These are phyloP conservation scores for Globisporangium iwayamae DNA, from an alignment of 352 stramenopile species.

Conservation along the genomic window DNA sequence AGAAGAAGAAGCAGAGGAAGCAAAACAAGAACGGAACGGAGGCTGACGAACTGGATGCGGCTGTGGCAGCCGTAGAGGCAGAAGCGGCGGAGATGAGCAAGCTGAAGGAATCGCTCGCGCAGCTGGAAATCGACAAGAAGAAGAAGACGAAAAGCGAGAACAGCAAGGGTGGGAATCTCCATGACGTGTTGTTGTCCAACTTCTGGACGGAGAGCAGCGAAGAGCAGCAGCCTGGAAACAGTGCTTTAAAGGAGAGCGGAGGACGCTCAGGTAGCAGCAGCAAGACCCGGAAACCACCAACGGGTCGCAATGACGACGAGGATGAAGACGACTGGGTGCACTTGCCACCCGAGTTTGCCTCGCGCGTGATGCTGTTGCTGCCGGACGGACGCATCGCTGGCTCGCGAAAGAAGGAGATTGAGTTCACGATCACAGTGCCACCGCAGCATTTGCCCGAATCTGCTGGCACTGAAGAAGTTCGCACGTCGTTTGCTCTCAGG, in stretches of 20 bases:
- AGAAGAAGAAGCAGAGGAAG: constrained; percentile 95
- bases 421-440: constrained; percentile 55
- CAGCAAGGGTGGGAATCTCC: neutral
- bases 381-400: constrained; percentile 49
- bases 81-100: neutral
- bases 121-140: constrained; percentile 7
- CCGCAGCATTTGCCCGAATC: constrained; percentile 6
- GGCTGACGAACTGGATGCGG: constrained; percentile 13
- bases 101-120: constrained; percentile 3
- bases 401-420: constrained; percentile 53
- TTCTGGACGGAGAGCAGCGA: neutral
- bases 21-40: constrained; percentile 53
- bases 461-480: constrained; percentile 16
- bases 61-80: neutral
- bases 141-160: neutral
- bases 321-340: constrained; percentile 67
- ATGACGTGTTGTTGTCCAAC: constrained; percentile 10
- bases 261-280: neutral
- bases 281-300: constrained; percentile 3
- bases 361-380: constrained; percentile 67
- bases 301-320: constrained; percentile 14
- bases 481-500: constrained; percentile 64
- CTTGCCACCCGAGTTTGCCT: constrained; percentile 64
- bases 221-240: neutral
- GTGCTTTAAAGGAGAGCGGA: constrained; percentile 1